Conservation (phyloP, 2,329 filamentous ascomycete species). For the Dothistroma pini region DNA sequence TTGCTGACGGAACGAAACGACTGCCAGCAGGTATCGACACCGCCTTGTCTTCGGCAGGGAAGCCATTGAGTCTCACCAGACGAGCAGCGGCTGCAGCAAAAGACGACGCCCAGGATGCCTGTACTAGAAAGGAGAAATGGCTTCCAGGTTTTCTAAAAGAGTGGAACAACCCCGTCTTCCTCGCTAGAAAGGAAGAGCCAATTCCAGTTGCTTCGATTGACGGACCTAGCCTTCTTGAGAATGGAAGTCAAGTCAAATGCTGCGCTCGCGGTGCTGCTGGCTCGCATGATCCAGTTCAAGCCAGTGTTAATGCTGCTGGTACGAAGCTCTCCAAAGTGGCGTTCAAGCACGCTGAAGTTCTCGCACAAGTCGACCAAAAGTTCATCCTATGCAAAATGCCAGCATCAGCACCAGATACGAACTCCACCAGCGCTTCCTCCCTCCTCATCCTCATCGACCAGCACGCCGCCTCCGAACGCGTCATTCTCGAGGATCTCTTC, state of each 20-base stretch:
- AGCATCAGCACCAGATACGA: not conserved
- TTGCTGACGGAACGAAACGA: constrained; percentile 4
- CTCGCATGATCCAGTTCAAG: not conserved
- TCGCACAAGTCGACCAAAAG: constrained; percentile 84
- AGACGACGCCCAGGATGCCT: not conserved
- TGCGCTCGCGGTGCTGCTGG: constrained; percentile 10
- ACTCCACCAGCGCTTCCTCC: not conserved
- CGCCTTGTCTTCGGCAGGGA: constrained; percentile 28
- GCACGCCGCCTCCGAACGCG: constrained; percentile 89
- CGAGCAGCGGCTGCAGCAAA: constrained; percentile 11
- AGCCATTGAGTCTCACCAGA: constrained; percentile 34
- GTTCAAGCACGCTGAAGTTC: constrained; percentile 59
- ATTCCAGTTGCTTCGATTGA: constrained; percentile 24
- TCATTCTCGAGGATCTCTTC: constrained; percentile 72
- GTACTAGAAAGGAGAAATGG: constrained; percentile 44
- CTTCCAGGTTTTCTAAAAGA: constrained; percentile 56
- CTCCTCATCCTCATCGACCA: constrained; percentile 80
- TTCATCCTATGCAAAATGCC: constrained; percentile 71
- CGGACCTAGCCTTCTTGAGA: constrained; percentile 20
- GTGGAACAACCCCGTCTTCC: constrained; percentile 77
- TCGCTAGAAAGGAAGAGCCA: constrained; percentile 35
- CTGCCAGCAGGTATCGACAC: constrained; percentile 25
- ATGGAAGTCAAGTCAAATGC: constrained; percentile 10
- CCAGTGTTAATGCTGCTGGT: constrained; percentile 1
- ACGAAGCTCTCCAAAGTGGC: constrained; percentile 57